Base-by-base conservation (phyloP, 306 rosid genomes). In the Urtica urens region DNA sequence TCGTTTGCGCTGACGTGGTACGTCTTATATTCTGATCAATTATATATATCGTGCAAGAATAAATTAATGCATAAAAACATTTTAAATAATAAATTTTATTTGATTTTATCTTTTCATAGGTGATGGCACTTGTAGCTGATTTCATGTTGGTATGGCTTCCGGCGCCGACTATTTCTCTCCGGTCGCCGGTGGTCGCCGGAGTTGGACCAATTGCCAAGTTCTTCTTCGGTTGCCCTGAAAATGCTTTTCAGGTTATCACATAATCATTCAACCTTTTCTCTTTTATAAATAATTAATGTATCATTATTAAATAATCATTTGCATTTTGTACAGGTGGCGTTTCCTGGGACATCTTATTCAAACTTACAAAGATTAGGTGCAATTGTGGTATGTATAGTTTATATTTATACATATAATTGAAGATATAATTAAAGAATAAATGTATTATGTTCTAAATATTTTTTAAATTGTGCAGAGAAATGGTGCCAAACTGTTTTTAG, bases 221-320 rank as follows among this genome's bases (percentile, higher is more conserved):
- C 75, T 90, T 90, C 81, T 82, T 79, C 67, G 78, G 78, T 58
- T 90, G 99, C 62, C 99, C 99, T 0, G 99, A 82, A 47, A 90
- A 90, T 57, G 95, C 99, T 46, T 90, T 90, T 35, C 99, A 90
- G 93, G 99, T 85, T 16, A 23, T 57, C 41, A 6, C 10, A 28
- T 23, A 42, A 23, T 49, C 8, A 29, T 51, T 38, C 21, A 23
- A 21, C 16, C 26, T 44, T 15, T 6, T 7, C 11, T 19, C 7
- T 7, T 31, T 31, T 31, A 31, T 31, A 31, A 31, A 31, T 31
- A 1, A 31, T 1, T 7, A 31, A 31, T 8, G 7, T 31, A 13
- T 31, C 37, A 8, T 31, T 31, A 7, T 7, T 31, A 31, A 35
- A 10, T 9, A 13, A 23, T 20, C 7, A 17, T 22, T 13, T 27